Conservation (phyloP, 345 rosid species). For the Gossypium raimondii region DNA sequence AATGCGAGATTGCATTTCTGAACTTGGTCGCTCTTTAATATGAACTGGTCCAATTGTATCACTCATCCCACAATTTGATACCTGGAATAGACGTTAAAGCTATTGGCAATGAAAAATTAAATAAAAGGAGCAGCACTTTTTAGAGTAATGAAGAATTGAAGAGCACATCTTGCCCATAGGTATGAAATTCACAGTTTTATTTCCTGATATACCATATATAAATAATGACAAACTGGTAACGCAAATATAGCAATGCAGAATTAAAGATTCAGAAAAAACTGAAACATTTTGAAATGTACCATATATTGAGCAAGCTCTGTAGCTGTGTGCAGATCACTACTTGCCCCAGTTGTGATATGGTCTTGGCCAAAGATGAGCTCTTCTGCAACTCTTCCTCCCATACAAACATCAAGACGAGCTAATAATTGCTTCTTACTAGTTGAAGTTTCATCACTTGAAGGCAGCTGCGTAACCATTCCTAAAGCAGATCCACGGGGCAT, state of each 20-base stretch:
- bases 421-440: constrained; percentile 89
- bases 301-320: constrained; percentile 94
- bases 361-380: constrained; percentile 95
- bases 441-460: constrained; percentile 93
- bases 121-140: not conserved
- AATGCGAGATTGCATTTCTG: constrained; percentile 93
- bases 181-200: not conserved
- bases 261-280: not conserved
- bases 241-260: not conserved
- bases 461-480: constrained; percentile 98
- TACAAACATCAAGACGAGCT: constrained; percentile 97
- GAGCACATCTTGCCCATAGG: not conserved
- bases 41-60: constrained; percentile 64
- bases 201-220: not conserved
- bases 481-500: constrained; percentile 97
- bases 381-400: constrained; percentile 99
- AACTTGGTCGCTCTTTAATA: constrained; percentile 87
- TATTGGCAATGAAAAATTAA: not conserved
- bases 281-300: constrained; percentile 35
- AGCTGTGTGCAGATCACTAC: constrained; percentile 87
- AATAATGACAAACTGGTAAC: not conserved
- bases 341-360: constrained; percentile 89
- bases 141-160: not conserved
- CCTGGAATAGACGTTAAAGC: not conserved
- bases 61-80: constrained; percentile 13